phyloP scores from a whole-genome alignment of 139 green algal species.

The Coelastrella sp. region DNA sequence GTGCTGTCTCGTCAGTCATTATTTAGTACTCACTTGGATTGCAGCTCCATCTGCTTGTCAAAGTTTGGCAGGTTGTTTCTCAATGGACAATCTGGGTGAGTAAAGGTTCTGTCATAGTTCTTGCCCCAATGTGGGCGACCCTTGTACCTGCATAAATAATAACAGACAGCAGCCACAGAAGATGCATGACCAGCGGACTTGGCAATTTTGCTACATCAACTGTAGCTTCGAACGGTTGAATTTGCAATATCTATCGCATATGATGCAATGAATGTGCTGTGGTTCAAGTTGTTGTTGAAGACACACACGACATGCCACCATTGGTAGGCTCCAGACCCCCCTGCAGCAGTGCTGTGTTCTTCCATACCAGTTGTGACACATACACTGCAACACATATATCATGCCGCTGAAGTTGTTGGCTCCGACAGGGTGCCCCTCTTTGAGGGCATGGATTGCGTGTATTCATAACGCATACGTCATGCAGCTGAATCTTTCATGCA shows the following conservation, averaged over 20 bases:
- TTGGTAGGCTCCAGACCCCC: too few relatives aligned
- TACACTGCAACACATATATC: too few relatives aligned
- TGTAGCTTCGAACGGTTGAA: background rate
- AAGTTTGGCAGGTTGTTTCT: constrained; percentile 32
- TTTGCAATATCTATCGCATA: too few relatives aligned
- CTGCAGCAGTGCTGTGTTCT: too few relatives aligned
- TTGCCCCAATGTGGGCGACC: constrained; percentile 41
- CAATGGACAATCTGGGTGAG: constrained; percentile 30
- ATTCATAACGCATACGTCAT: background rate
- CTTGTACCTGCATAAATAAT: background rate
- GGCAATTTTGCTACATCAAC: background rate
- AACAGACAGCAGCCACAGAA: too few relatives aligned
- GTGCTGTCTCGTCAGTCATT: background rate
- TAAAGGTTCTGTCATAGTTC: constrained; percentile 37
- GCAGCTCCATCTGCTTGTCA: constrained; percentile 31
- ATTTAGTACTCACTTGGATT: background rate
- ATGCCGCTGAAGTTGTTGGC: too few relatives aligned
- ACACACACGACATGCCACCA: background rate
- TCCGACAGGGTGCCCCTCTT: too few relatives aligned
- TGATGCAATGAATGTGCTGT: too few relatives aligned
- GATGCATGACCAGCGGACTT: too few relatives aligned
- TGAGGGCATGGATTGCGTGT: background rate
- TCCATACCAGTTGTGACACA: too few relatives aligned
- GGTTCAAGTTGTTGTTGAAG: too few relatives aligned
- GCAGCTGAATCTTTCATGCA: background rate